Evolutionary conservation across 495 filamentous ascomycete species (phyloP).

Genomic region (Penicillium crystallinum): DNA sequence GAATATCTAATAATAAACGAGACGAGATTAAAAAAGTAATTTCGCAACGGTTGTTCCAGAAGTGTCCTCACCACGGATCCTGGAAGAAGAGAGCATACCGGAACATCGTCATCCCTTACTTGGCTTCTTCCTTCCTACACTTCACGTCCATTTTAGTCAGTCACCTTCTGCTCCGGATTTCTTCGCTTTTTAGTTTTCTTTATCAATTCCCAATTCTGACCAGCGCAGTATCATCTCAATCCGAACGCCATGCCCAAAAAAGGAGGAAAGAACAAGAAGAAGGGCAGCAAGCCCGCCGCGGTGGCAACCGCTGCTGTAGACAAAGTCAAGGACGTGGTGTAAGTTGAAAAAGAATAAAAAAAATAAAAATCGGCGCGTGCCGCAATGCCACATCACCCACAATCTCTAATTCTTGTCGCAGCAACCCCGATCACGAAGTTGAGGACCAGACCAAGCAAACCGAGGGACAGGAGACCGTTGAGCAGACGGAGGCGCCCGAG

Average conservation of each 20-base stretch:
- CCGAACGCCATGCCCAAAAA: conserved; percentile 40
- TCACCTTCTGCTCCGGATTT: conserved; percentile 4
- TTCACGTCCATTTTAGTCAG: conserved; percentile 4
- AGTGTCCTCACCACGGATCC: neutral
- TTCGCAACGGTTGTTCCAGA: conserved; percentile 2
- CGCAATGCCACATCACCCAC: neutral
- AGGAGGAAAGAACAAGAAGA: conserved; percentile 41
- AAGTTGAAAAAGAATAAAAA: conserved; percentile 16
- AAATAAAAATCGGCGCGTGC: conserved; percentile 11
- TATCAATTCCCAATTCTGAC: conserved; percentile 8
- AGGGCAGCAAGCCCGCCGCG: conserved; percentile 29
- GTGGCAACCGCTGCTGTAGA: conserved; percentile 18
- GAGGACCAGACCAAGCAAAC: conserved; percentile 39
- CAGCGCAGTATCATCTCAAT: conserved; percentile 9
- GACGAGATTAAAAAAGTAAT: neutral
- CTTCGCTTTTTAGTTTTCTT: conserved; percentile 1
- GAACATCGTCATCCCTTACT: conserved; percentile 25
- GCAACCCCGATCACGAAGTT: conserved; percentile 31
- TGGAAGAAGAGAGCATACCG: conserved; percentile 21
- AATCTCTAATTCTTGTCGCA: conserved; percentile 10
- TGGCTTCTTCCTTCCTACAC: conserved; percentile 15
- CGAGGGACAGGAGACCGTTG: conserved; percentile 22
- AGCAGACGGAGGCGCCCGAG: conserved; percentile 6
- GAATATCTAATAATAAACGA: no score
- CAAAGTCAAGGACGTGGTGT: conserved; percentile 36